phyloP scores from a whole-genome alignment of 768 basidiomycete genomes.

The Pleurotus pulmonarius region DNA sequence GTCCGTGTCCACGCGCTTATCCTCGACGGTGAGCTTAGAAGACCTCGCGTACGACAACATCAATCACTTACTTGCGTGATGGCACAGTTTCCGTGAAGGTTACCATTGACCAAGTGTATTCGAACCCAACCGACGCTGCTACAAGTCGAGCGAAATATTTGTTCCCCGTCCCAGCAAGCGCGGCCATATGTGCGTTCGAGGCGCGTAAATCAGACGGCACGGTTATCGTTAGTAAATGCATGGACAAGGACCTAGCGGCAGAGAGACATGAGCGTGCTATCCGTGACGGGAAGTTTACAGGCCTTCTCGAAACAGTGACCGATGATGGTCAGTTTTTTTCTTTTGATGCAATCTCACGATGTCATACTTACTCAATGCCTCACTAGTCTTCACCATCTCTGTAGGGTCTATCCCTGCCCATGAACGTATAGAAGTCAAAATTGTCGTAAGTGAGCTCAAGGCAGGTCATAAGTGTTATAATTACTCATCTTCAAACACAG shows the following conservation, averaged over 20 bases:
- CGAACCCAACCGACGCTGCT: conserved; percentile 29
- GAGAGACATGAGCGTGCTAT: conserved; percentile 37
- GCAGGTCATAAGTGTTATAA: background rate
- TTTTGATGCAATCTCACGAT: too few relatives aligned
- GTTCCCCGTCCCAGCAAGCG: conserved; percentile 55
- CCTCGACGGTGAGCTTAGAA: conserved; percentile 33
- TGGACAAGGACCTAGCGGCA: conserved; percentile 43
- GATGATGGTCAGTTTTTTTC: conserved; percentile 42
- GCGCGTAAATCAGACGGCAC: conserved; percentile 42
- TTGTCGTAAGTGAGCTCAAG: conserved; percentile 33
- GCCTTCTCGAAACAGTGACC: conserved; percentile 44
- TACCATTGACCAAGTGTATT: conserved; percentile 35
- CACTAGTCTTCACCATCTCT: conserved; percentile 54
- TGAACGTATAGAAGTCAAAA: conserved; percentile 31
- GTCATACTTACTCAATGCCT: too few relatives aligned
- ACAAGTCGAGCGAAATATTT: conserved; percentile 49
- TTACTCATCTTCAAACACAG: conserved; percentile 24
- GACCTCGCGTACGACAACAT: background rate
- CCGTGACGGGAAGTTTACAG: conserved; percentile 34
- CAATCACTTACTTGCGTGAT: background rate
- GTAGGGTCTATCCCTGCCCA: conserved; percentile 47
- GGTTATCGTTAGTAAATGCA: conserved; percentile 38
- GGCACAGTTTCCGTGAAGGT: conserved; percentile 40
- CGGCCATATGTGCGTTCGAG: conserved; percentile 52
- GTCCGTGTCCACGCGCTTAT: conserved; percentile 36